Evolutionary conservation across 306 rosid genomes (phyloP), one percentile per base, ranked within the genome.

Genomic region (Cucumis hystrix): DNA sequence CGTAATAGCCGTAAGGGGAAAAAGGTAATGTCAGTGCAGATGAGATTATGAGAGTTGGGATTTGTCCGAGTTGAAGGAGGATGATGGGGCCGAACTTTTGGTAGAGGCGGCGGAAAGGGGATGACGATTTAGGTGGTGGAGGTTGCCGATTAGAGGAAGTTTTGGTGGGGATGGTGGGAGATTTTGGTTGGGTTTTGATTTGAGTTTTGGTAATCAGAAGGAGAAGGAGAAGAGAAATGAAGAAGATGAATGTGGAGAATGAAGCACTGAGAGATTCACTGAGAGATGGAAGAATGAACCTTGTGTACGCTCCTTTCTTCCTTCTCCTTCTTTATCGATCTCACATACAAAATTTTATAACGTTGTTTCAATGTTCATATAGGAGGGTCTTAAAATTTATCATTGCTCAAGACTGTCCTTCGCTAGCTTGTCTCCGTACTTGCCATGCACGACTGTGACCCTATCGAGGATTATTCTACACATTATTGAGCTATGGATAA

Each of bases 131-230:
- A 82, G 59, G 9, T 79, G 82, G 80, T 80, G 88, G 33, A 85
- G 88, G 83, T 85, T 83, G 28, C 88, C 88, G 25, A 85, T 64
- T 6, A 85, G n/a, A 6, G 88, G 85, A 12, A 85, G 79, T 40
- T 62, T 68, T 6, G 57, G 68, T 1, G 88, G 88, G 7, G 85
- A 82, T 11, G 88, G 88, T 16, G 85, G 85, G 28, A 75, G 69
- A 7, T 63, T 28, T 28, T 28, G 33, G 33, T 25, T 60, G 37
- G 37, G 0, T 33, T 33, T 33, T 7, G 43, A 15, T 33, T 33
- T 63, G 9, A 15, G 23, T n/a, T 15, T 63, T 63, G 21, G 43
- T 45, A 12, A 63, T 63, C 15, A 63, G 69, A 17, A 63, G 3
- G 21, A 63, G 6, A 8, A 33, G 15, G 0, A 63, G 2, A 16